phyloP scores from a whole-genome alignment of 352 stramenopile species.

The Phytophthora cajani region DNA sequence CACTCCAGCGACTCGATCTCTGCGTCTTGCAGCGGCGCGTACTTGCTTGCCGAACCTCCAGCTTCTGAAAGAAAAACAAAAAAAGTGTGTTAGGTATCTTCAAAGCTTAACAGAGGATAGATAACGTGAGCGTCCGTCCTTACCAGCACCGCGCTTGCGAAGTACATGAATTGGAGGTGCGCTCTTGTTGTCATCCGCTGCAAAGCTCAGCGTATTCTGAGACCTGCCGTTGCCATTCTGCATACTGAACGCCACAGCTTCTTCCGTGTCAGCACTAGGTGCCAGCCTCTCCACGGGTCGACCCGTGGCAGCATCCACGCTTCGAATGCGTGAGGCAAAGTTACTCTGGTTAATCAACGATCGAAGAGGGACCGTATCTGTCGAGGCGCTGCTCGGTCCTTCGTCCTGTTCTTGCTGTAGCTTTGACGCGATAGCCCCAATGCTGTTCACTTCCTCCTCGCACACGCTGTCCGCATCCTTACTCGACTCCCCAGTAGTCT shows the following conservation, averaged over 20 bases:
- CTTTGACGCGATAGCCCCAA: not conserved
- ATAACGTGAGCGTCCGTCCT: not conserved
- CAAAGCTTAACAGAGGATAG: too few species aligned
- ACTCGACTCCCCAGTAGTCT: not conserved
- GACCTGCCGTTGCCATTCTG: conserved; percentile 7
- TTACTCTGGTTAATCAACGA: not conserved
- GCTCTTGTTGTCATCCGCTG: not conserved
- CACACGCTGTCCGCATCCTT: not conserved
- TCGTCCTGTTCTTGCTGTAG: conserved; percentile 2
- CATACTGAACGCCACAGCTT: conserved; percentile 29
- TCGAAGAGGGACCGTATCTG: not conserved
- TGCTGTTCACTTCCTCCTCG: not conserved
- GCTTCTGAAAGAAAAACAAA: not conserved
- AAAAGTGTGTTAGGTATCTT: not conserved
- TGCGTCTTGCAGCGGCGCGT: conserved; percentile 7
- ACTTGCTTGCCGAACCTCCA: conserved; percentile 14
- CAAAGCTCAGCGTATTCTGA: conserved; percentile 9
- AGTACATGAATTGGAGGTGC: conserved; percentile 26
- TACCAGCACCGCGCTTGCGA: conserved; percentile 26
- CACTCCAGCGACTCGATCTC: conserved; percentile 29
- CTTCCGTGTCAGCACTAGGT: conserved; percentile 11
- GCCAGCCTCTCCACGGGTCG: conserved; percentile 6
- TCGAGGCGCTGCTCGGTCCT: not conserved
- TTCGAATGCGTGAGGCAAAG: conserved; percentile 28
- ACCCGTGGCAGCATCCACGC: conserved; percentile 14